Evolutionary conservation across 2,329 filamentous ascomycete genomes (phyloP), one percentile per base, ranked within the genome.

Genomic region (Cordyceps farinosa): DNA sequence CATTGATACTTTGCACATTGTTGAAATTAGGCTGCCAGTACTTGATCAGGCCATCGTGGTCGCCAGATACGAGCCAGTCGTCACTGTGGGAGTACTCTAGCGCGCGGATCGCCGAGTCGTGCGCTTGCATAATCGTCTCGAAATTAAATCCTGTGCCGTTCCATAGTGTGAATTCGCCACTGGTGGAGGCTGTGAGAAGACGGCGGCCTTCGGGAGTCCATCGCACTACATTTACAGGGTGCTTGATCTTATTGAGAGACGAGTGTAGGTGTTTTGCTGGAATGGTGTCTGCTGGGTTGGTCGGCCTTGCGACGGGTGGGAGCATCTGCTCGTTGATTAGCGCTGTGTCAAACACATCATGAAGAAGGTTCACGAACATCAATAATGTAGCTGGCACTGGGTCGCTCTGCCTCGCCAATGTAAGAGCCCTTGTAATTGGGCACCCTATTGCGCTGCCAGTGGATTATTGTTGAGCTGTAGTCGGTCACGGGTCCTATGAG

Each of bases 1-100:
- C 95, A 72, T 93, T 88, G 61, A 99, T 91, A 60, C 91, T 93
- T 76, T 98, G 92, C 65, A 98, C 92, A 71, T 98, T 97, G 82
- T 99, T 98, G 80, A 99, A 97, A 75, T 98, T 99, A 38, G 94
- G 92, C 75, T 97, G 92, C 91, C 94, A 98, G 78, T 99, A 99
- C 79, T 98, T 98, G 77, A 99, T 89, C 66, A 95, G 85, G 63
- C 95, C 95, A 69, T 95, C 92, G 75, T 98, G 93, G 73, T 98
- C 95, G 60, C 91, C 93, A 8, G 95, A 98, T 61, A 99, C 86
- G 13, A 99, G 82, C 94, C 95, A 99, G 77, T 99, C 95, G 73
- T 97, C 91, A 70, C 90, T 96, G 76, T 98, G 91, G 2, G 95
- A 96, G 80, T 97, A 99, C 67, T 87, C 87, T 52, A 93, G 82